Conservation (phyloP, 306 rosid species). For the Gillenia trifoliata region DNA sequence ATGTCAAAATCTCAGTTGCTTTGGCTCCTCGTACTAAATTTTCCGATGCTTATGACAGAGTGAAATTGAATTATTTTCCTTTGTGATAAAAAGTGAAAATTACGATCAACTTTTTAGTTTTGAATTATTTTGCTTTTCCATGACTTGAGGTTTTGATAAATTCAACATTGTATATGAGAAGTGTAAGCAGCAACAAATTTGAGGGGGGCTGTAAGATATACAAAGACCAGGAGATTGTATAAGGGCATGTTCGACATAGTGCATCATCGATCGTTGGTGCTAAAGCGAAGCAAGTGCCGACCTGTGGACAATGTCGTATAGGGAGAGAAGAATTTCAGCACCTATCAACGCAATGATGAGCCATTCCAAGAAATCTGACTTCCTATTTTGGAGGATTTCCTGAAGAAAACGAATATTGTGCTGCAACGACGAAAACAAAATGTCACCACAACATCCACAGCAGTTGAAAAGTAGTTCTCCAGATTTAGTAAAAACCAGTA, state of each 20-base stretch:
- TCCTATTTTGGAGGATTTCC: slow-evolving; percentile 94
- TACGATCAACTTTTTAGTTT: too few species aligned
- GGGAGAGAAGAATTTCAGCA: slow-evolving; percentile 83
- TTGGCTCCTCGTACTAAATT: too few species aligned
- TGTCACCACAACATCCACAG: not conserved
- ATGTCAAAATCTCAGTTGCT: too few species aligned
- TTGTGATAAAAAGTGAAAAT: too few species aligned
- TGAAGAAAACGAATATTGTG: slow-evolving; percentile 96
- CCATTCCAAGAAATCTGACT: slow-evolving; percentile 95
- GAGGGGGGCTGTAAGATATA: not conserved
- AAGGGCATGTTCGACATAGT: not conserved
- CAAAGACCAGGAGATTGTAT: not conserved
- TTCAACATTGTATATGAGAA: not conserved
- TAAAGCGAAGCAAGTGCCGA: slow-evolving; percentile 52
- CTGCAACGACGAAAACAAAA: slow-evolving; percentile 32
- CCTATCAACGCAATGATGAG: slow-evolving; percentile 91
- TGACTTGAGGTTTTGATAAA: not conserved
- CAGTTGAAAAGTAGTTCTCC: not conserved
- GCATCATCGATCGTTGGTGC: slow-evolving; percentile 18
- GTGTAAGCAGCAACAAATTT: not conserved
- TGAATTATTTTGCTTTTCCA: not conserved
- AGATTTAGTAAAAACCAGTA: not conserved
- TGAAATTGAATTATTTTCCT: too few species aligned
- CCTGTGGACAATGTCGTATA: slow-evolving; percentile 77
- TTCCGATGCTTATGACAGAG: too few species aligned